Percentiles rank a stretch among this genome's conserved stretches.
Evolutionary conservation across 306 rosid species (phyloP).

Genomic region (Rosa rugosa): DNA sequence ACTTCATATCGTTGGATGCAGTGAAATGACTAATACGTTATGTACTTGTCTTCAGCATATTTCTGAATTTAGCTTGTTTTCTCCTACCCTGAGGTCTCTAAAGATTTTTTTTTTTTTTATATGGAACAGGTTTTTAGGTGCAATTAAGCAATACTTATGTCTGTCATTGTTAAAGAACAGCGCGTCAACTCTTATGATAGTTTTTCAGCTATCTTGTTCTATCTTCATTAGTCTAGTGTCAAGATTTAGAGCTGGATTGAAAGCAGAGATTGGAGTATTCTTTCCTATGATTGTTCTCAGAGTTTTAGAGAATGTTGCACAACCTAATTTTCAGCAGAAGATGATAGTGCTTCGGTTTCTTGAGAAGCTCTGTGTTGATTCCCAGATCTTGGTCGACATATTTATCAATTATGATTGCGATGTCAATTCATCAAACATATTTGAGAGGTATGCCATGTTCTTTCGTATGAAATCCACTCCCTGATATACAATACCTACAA

Average conservation of each 20-base stretch:
- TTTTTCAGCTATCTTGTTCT: conserved; percentile 97
- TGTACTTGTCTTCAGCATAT: conserved; percentile 10
- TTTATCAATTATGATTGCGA: conserved; percentile 96
- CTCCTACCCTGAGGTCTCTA: conserved; percentile 1
- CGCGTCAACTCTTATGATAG: conserved; percentile 92
- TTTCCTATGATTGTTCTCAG: conserved; percentile 99
- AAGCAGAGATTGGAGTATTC: conserved; percentile 99
- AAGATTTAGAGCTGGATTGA: conserved; percentile 95
- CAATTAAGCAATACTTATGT: conserved; percentile 98
- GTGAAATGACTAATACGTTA: conserved; percentile 10
- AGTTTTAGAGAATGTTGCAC: conserved; percentile 95
- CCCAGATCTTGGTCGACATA: conserved; percentile 96
- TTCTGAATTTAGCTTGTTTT: neutral
- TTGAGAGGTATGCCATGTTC: conserved; percentile 75
- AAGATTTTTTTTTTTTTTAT: neutral
- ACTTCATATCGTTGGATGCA: neutral
- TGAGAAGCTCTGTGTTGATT: conserved; percentile 84
- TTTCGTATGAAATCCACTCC: conserved; percentile 21
- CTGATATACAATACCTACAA: conserved; percentile 8
- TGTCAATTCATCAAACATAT: conserved; percentile 99
- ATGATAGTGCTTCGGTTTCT: conserved; percentile 97
- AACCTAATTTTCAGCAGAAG: conserved; percentile 99
- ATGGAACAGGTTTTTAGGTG: conserved; percentile 92
- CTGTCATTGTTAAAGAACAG: conserved; percentile 97
- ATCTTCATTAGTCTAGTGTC: conserved; percentile 97